Evolutionary conservation across 1,284 basidiomycete genomes (phyloP), one percentile per base, ranked within the genome.

Genomic region (Exobasidium cylindrosporum): DNA sequence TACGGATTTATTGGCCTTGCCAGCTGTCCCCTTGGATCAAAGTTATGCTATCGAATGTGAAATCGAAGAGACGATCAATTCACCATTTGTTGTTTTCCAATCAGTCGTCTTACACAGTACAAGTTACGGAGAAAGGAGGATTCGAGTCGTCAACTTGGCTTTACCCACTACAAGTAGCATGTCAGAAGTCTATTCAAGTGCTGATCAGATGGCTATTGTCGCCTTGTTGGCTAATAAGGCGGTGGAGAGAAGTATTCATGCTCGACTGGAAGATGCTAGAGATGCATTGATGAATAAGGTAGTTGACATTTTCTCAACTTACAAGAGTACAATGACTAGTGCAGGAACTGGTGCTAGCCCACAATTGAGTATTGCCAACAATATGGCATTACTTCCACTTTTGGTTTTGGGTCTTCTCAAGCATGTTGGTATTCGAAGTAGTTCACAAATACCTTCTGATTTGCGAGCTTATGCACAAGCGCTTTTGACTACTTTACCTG

Each of bases 21-120:
- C 96, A 1, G 89, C 93, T 17, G 95, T 98, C 17, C 93, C 96
- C 10, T 87, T 91, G 73, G 94, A 99, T 78, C 92, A 97, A 81
- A 94, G 90, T 54, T 99, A 99, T 79, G 89, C 89, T 14, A 96
- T 98, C 77, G 96, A 99, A 82, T 84, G 97, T 28, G 91, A 97
- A 81, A 91, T 99, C 69, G 96, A 99, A 81, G 96, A 99, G 81
- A 91, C 90, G 49, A 86, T 99, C 75, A 91, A 89, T 0, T 84
- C 89, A 59, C 91, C 95, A 0, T 93, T 94, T 77, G 92, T 97
- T 53, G 94, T 97, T 23, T 85, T 98, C 81, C 96, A 98, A 81
- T 94, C 92, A 30, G 96, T 93, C 7, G 88, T 98, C 21, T 84
- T 99, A 46, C 94, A 98, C 81, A 97, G 94, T 0, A 95, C 94